A percentile compares a stretch with the other conserved stretches of the same genome.
Evolutionary conservation across 129 eudicot genomes (phyloP).

Genomic region (Escallonia rubra): DNA sequence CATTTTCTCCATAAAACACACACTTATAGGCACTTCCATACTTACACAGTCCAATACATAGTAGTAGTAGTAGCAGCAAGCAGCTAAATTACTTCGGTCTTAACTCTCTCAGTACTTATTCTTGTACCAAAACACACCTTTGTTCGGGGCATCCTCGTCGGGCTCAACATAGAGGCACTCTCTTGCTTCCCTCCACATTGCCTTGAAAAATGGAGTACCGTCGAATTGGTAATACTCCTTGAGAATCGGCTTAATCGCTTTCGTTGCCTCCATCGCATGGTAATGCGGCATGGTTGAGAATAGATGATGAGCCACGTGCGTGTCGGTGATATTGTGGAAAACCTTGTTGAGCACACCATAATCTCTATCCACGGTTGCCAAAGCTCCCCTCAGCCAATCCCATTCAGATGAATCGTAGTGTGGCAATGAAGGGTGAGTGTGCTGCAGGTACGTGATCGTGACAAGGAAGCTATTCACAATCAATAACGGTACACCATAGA

Average conservation of each 20-base stretch:
- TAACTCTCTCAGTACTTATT: conserved; percentile 24
- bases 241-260: not conserved
- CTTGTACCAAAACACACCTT: conserved; percentile 6
- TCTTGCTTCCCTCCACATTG: conserved; percentile 1
- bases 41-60: not conserved
- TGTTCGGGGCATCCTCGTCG: not conserved
- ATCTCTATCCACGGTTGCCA: conserved; percentile 26
- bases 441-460: conserved; percentile 21
- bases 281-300: conserved; percentile 3
- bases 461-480: conserved; percentile 7
- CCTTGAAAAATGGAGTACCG: not conserved
- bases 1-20: not conserved
- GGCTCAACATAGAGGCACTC: conserved; percentile 1
- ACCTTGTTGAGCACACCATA: conserved; percentile 18
- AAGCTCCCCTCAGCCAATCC: conserved; percentile 35
- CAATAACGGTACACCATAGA: conserved; percentile 2
- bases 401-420: conserved; percentile 30
- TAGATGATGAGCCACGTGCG: not conserved
- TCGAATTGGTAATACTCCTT: not conserved
- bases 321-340: conserved; percentile 4
- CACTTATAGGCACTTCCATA: not conserved
- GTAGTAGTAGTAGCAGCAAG: not conserved
- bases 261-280: conserved; percentile 1
- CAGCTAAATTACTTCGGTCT: not conserved
- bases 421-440: conserved; percentile 18